Base-by-base conservation (phyloP, 2,329 filamentous ascomycete species). In the Botryotinia globosa region DNA sequence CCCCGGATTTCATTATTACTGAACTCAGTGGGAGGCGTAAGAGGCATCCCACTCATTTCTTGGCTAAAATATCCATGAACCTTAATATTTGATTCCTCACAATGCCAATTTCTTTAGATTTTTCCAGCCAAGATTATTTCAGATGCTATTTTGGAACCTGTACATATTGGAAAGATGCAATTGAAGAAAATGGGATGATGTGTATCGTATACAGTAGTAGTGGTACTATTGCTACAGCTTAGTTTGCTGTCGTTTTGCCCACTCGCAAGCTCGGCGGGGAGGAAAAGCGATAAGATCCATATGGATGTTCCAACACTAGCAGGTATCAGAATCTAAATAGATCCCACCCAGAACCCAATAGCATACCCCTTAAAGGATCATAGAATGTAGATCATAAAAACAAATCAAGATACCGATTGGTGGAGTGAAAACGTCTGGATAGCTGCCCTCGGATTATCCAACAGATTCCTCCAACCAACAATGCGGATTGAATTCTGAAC, bases 41-140 rank as follows among this genome's bases (percentile, higher is more conserved):
- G 32, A 54, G 14, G 22, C 2, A 29, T 25, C 68, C 25, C 32
- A n/a, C 56, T 64, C 42, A 39, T 70, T 39, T 63, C 56, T 22
- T 48, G 34, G 32, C 22, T 8, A 22, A 51, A 45, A 51, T 61
- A 59, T 5, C 22, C 9, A 67, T 16, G 45, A 37, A n/a, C 29
- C 32, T 54, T 67, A 20, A 54, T 25, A 54, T 61, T 45, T 22
- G 67, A 69, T 61, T 70, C 42, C 29, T 58, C 68, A 51, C 68
- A 51, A 39, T 32, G 32, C 22, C 10, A 48, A 39, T 37, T 39
- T 29, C 16, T 39, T 34, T 37, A 18, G 14, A 29, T 34, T 39
- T 29, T 29, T 67, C 34, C 34, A 16, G 16, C 34, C 2, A 54
- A 39, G 34, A 7, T 54, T 29, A 10, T 9, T 56, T 5, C 16